A percentile compares a stretch with the other conserved stretches of the same genome.
These are phyloP conservation scores for Lentinula detonsa DNA, from an alignment of 768 basidiomycete species.

Conservation along the genomic window DNA sequence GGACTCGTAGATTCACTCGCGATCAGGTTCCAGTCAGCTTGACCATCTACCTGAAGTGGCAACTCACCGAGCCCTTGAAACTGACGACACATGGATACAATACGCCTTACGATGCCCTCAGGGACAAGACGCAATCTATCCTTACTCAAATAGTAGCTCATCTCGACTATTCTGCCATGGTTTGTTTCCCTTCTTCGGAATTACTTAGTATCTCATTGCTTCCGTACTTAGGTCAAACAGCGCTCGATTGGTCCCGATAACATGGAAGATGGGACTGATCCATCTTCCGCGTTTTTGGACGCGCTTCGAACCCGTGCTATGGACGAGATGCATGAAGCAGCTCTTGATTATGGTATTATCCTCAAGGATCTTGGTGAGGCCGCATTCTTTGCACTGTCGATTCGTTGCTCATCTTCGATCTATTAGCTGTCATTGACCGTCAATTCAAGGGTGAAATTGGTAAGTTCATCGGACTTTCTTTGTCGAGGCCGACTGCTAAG, in stretches of 20 bases:
- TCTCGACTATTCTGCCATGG: conserved; percentile 45
- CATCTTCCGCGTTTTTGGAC: conserved; percentile 74
- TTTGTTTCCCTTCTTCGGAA: conserved; percentile 4
- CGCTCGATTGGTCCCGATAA: conserved; percentile 73
- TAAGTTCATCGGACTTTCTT: neutral
- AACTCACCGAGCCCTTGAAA: conserved; percentile 44
- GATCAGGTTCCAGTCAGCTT: conserved; percentile 84
- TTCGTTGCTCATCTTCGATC: neutral
- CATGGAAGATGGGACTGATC: conserved; percentile 63
- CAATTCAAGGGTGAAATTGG: conserved; percentile 83
- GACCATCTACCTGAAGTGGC: conserved; percentile 83
- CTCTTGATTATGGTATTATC: conserved; percentile 78
- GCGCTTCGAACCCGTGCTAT: conserved; percentile 77
- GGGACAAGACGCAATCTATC: conserved; percentile 83
- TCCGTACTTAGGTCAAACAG: conserved; percentile 57
- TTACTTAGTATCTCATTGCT: neutral
- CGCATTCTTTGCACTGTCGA: neutral
- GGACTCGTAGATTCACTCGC: conserved; percentile 57
- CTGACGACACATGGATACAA: conserved; percentile 80
- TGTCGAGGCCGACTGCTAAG: neutral
- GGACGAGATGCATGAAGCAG: conserved; percentile 81
- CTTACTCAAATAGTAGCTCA: conserved; percentile 84
- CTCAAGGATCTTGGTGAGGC: conserved; percentile 69
- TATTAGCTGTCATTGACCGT: conserved; percentile 72
- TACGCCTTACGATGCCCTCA: conserved; percentile 68